Base-by-base conservation (phyloP, 176 grass and related monocot species). In the Oryza officinalis region DNA sequence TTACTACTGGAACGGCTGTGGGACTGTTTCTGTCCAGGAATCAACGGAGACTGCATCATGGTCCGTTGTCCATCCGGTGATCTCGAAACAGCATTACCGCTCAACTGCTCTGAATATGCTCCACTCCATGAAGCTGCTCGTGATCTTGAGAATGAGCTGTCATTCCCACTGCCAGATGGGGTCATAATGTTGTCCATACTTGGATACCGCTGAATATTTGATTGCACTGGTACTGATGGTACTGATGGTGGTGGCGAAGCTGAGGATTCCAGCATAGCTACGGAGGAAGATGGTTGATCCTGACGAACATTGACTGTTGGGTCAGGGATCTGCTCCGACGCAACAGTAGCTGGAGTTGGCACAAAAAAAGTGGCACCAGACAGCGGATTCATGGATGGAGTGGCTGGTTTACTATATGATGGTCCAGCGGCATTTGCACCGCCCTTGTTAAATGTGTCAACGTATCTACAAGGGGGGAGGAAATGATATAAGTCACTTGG, bases 371-470 rank as follows among this genome's bases (percentile, higher is more conserved):
- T 90, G 0, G 92, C 91, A 66, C 85, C 80, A 70, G 85, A 78
- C 27, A 86, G 71, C 41, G 87, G 65, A 40, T 80, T 93, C 33
- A 80, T 35, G 7, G 96, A 86, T 45, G 91, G 77, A 74, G 83
- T 32, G 18, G 85, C 82, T 46, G 88, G 96, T 77, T 88, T 91
- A 49, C 75, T 82, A 71, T 88, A 98, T 27, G 79, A 61, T 40
- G 83, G 5, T 10, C 82, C 81, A 82, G 80, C 44, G 60, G 80
- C 47, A 77, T 57, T 90, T 27, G 80, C 63, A 26, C 90, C 63
- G 22, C 90, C 89, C 81, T 98, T 98, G 85, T 98, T 98, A 44
- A 98, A 98, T 43, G 96, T 98, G 85, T 97, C 95, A 0, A 97
- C 92, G 31, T 94, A 97, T 90, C 95, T 97, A 64, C 18, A 60